Conservation (phyloP, 495 filamentous ascomycete genomes). For the Penicillium lagena region DNA sequence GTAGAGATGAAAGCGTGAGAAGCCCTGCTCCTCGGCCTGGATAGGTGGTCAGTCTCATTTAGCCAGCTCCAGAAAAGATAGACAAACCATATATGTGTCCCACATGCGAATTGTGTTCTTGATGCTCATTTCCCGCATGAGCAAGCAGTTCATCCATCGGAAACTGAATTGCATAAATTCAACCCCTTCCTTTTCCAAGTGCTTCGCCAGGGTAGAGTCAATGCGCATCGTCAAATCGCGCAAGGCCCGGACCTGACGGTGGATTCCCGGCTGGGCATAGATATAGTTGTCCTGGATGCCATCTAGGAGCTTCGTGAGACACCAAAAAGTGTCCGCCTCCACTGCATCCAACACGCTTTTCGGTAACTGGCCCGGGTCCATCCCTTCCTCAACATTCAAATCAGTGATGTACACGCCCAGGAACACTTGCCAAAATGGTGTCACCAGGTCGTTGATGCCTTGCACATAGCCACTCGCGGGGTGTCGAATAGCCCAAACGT, state of each 20-base stretch:
- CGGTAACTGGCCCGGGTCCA: conserved; percentile 94
- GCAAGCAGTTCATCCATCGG: conserved; percentile 97
- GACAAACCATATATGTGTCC: conserved; percentile 94
- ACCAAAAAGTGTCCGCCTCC: conserved; percentile 98
- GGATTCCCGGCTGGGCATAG: conserved; percentile 92
- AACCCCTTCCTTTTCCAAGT: conserved; percentile 82
- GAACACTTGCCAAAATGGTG: conserved; percentile 97
- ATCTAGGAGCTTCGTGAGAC: conserved; percentile 89
- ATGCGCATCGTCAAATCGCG: conserved; percentile 87
- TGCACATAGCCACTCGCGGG: conserved; percentile 97
- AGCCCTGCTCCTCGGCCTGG: conserved; percentile 95
- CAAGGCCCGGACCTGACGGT: conserved; percentile 82
- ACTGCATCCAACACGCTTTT: conserved; percentile 90
- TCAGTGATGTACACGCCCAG: conserved; percentile 90
- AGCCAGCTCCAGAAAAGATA: not conserved
- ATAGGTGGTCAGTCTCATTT: conserved; percentile 12
- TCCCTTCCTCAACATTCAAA: conserved; percentile 82
- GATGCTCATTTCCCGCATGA: conserved; percentile 96
- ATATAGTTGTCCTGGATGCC: conserved; percentile 99
- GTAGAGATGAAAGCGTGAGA: conserved; percentile 96
- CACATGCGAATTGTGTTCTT: conserved; percentile 97
- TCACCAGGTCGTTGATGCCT: conserved; percentile 96
- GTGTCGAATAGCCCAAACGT: conserved; percentile 96
- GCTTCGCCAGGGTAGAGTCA: conserved; percentile 75
- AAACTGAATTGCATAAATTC: conserved; percentile 99